Evolutionary conservation across 176 grass and related monocot species (phyloP).

Genomic region (Carex pumila): DNA sequence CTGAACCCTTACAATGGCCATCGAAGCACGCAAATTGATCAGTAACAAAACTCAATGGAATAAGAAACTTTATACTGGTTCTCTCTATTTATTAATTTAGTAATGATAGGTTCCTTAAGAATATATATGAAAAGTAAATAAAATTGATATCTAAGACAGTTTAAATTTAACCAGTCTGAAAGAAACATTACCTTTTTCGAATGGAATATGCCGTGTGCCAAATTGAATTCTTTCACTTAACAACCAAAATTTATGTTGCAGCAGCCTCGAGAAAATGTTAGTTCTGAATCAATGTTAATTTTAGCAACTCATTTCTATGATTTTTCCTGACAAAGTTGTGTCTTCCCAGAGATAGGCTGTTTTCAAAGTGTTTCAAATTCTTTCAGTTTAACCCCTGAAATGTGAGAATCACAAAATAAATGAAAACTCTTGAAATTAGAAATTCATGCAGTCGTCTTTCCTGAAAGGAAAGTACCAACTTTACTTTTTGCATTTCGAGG

Average conservation of each 20-base stretch:
- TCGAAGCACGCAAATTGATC: not conserved
- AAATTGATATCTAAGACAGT: not conserved
- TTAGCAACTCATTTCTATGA: not conserved
- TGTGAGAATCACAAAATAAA: not conserved
- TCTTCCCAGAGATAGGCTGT: not conserved
- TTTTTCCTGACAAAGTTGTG: not conserved
- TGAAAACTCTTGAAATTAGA: not conserved
- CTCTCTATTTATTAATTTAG: not conserved
- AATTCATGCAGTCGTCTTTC: not conserved
- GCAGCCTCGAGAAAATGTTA: not conserved
- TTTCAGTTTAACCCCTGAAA: not conserved
- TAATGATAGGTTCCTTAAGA: not conserved
- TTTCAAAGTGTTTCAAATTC: not conserved
- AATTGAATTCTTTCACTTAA: not conserved
- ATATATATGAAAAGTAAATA: not conserved
- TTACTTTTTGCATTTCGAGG: not conserved
- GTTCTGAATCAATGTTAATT: not conserved
- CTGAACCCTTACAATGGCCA: not conserved
- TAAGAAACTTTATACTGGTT: not conserved
- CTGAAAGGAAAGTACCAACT: not conserved
- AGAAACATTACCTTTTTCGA: not conserved
- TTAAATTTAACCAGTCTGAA: not conserved
- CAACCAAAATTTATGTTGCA: not conserved
- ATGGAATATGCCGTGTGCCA: not conserved
- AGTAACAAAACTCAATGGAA: not conserved